A percentile compares a stretch with the other conserved stretches of the same genome.
phyloP scores from a whole-genome alignment of 2,329 filamentous ascomycete genomes.

The Arthrobotrys pseudoclavata region DNA sequence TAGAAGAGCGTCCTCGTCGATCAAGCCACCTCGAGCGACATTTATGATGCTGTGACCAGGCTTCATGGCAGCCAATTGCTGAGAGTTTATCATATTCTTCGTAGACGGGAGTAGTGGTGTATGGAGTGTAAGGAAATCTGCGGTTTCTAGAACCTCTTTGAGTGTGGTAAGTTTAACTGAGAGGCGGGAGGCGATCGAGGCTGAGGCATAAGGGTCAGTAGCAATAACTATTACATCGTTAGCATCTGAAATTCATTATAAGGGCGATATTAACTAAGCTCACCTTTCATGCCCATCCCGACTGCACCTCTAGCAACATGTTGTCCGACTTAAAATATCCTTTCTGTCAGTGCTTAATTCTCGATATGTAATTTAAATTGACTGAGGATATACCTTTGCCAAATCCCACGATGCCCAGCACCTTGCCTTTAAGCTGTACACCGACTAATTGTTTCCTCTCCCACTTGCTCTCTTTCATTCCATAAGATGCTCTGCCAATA shows the following conservation, averaged over 20 bases:
- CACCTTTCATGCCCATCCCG: conserved; percentile 78
- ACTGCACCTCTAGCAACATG: conserved; percentile 84
- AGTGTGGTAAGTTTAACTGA: conserved; percentile 75
- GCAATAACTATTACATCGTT: conserved; percentile 70
- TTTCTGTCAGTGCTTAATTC: background rate
- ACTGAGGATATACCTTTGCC: conserved; percentile 75
- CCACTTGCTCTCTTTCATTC: conserved; percentile 73
- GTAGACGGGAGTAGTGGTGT: conserved; percentile 84
- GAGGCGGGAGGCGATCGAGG: conserved; percentile 77
- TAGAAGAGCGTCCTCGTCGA: conserved; percentile 81
- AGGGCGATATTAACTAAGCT: background rate
- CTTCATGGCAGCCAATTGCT: conserved; percentile 80
- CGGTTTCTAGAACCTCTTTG: conserved; percentile 74
- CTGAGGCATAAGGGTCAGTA: conserved; percentile 82
- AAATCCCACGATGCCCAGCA: conserved; percentile 80
- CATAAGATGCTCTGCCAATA: conserved; percentile 74
- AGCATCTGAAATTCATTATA: background rate
- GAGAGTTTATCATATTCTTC: conserved; percentile 77
- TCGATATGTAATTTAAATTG: background rate
- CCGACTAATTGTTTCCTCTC: conserved; percentile 81
- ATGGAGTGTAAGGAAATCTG: conserved; percentile 85
- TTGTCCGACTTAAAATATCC: conserved; percentile 73
- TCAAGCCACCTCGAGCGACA: conserved; percentile 82
- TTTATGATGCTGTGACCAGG: conserved; percentile 80
- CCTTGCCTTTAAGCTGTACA: conserved; percentile 82